Evolutionary conservation across 257 asterid genomes (phyloP).

Genomic region (Primulina tabacum): DNA sequence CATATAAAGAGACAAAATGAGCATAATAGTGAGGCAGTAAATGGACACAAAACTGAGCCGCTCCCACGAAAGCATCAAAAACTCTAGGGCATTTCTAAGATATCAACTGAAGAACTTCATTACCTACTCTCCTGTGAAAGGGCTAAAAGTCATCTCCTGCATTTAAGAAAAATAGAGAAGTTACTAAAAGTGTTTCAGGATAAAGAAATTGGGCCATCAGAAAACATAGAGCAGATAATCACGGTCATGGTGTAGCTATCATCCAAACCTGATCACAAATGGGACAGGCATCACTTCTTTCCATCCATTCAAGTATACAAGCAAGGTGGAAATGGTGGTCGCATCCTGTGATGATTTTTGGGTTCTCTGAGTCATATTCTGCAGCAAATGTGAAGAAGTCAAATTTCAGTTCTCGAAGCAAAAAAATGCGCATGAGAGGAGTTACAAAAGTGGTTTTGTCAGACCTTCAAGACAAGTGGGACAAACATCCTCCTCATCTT

Average conservation of each 20-base stretch:
- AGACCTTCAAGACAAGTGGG: slow-evolving; percentile 88
- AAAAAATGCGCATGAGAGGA: not conserved
- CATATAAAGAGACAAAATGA: not conserved
- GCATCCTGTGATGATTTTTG: slow-evolving; percentile 43
- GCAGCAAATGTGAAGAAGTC: slow-evolving; percentile 12
- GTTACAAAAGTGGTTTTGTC: too few relatives aligned
- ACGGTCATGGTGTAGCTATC: not conserved
- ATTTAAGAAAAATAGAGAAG: not conserved
- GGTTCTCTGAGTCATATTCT: slow-evolving; percentile 47
- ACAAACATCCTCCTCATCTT: slow-evolving; percentile 60
- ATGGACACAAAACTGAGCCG: not conserved
- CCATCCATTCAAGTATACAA: slow-evolving; percentile 60
- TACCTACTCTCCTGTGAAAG: not conserved
- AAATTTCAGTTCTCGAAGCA: not conserved
- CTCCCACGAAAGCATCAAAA: not conserved
- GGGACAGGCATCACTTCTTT: slow-evolving; percentile 55
- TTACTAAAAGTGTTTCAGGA: not conserved
- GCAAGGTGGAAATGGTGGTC: slow-evolving; percentile 56
- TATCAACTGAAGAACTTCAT: not conserved
- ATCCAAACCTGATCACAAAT: slow-evolving; percentile 43
- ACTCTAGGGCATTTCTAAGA: not conserved
- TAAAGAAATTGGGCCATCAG: not conserved
- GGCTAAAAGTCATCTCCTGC: not conserved
- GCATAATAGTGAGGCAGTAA: too few relatives aligned
- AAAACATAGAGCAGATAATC: not conserved